Conservation (phyloP, 2,329 filamentous ascomycete genomes). For the Phyllosticta citrichinensis region DNA sequence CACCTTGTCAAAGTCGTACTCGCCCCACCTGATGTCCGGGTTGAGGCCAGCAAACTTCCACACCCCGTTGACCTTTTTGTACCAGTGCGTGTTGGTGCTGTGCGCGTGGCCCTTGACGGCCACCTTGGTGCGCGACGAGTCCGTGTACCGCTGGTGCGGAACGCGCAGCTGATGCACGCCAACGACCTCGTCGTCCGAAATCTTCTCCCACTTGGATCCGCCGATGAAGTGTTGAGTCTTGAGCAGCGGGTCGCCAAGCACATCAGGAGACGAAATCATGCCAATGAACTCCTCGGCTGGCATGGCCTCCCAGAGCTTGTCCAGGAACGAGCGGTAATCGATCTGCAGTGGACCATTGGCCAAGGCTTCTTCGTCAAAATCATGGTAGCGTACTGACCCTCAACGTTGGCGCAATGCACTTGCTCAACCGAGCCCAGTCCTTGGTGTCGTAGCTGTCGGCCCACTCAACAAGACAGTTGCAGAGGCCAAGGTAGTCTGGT, state of each 20-base stretch:
- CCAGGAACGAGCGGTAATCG: constrained; percentile 54
- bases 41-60: constrained; percentile 49
- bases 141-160: constrained; percentile 47
- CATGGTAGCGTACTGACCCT: constrained; percentile 16
- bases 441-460: constrained; percentile 58
- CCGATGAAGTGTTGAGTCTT: constrained; percentile 50
- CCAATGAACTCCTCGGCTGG: constrained; percentile 43
- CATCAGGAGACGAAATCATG: constrained; percentile 42
- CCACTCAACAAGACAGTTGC: constrained; percentile 35
- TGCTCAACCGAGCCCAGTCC: constrained; percentile 51
- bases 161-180: constrained; percentile 50
- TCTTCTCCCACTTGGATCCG: constrained; percentile 42
- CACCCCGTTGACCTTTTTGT: constrained; percentile 46
- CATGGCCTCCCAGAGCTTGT: constrained; percentile 48
- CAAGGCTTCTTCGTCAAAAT: neutral
- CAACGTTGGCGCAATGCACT: constrained; percentile 53
- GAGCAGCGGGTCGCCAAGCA: constrained; percentile 45
- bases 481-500: constrained; percentile 9
- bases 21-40: constrained; percentile 45
- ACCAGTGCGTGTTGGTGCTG: constrained; percentile 44
- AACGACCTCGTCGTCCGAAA: constrained; percentile 37
- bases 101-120: constrained; percentile 47
- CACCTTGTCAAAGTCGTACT: constrained; percentile 48
- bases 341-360: constrained; percentile 35
- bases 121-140: constrained; percentile 37